Evolutionary conservation across 129 eudicot species (phyloP), one percentile per base, ranked within the genome.

Genomic region (Flaveria brownii): DNA sequence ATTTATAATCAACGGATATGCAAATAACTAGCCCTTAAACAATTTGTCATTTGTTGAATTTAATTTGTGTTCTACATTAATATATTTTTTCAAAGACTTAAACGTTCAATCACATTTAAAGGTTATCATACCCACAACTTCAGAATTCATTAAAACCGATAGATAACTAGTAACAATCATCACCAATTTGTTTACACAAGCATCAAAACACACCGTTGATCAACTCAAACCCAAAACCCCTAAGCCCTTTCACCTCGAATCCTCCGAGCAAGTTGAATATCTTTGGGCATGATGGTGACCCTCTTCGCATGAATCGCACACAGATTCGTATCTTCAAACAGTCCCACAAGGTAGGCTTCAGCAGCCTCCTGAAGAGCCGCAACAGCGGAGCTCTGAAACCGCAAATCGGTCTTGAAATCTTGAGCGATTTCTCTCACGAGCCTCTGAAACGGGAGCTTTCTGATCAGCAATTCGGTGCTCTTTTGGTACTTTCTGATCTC

Each of bases 371-470:
- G 87, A 0, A 86, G 71, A 14, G 87, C 89, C 0, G 85, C 87
- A 2, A 86, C 89, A 6, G 89, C 89, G 2, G 87, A 83, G 81
- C 89, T 86, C 70, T 86, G 87, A 68, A 86, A 86, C 5, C 89
- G 80, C 6, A 86, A 56, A 74, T 86, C 90, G 0, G 87, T 86
- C 30, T 86, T 83, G 45, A 86, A 83, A 62, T 82, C 89, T 76
- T 86, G 89, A 1, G 89, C 89, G 7, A 86, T 86, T 61, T 86
- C 89, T 17, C 89, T 83, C 10, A 86, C 89, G 4, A 86, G 78
- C 43, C 89, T 76, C 84, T 86, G 89, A 36, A 86, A 86, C 0
- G 86, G 89, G 0, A 85, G 76, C 72, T 85, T 85, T 33, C 88
- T 69, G 62, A 85, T 85, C 68, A 85, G 20, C 33, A 85, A 80